Base-by-base conservation (phyloP, 192 early-diverging fungal genomes). In the Lobosporangium transversale region DNA sequence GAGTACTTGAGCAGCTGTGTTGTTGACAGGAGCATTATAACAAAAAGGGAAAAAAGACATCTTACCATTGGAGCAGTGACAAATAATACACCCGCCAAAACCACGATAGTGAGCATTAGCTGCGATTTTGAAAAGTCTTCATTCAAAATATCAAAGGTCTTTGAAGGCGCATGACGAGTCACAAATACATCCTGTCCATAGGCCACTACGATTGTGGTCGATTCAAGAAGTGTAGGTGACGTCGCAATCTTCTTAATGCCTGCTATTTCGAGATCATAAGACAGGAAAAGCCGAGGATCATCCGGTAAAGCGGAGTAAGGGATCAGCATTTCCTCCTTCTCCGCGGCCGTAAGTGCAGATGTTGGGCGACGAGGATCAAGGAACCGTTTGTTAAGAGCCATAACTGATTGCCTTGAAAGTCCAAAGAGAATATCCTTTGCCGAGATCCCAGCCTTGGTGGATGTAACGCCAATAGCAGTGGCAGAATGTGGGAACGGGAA, bases 161-260 rank as follows among this genome's bases (percentile, higher is more conserved):
- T 93, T 49, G 90, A 93, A 21, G 98, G 97, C 47, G 87, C 89
- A 29, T 88, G 83, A 40, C 91, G 89, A 5, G 89, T 92, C 58
- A 93, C 90, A 85, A 95, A 99, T 53, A 97, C 56, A 67, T 99
- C 98, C 43, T 95, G 83, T 17, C 98, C 98, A 73, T 90, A 97
- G 0, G 91, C 89, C 18, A 91, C 80, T 10, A 97, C 92, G 33
- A 99, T 81, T 15, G 95, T 89, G 8, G 98, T 99, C 21, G 95
- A 97, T 82, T 99, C 98, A 29, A 99, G 79, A 42, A 89, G 75
- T 20, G 97, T 89, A 1, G 95, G 91, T 15, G 90, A 70, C 10
- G 93, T 89, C 27, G 78, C 66, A 55, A 99, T 94, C 21, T 76
- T 70, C 14, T 70, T 60, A 62, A 95, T 86, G 2, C 92, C 90